Percentiles rank a stretch among this genome's conserved stretches.
These are phyloP conservation scores for Ogataea polymorpha DNA, from an alignment of 805 yeast species.

Conservation along the genomic window DNA sequence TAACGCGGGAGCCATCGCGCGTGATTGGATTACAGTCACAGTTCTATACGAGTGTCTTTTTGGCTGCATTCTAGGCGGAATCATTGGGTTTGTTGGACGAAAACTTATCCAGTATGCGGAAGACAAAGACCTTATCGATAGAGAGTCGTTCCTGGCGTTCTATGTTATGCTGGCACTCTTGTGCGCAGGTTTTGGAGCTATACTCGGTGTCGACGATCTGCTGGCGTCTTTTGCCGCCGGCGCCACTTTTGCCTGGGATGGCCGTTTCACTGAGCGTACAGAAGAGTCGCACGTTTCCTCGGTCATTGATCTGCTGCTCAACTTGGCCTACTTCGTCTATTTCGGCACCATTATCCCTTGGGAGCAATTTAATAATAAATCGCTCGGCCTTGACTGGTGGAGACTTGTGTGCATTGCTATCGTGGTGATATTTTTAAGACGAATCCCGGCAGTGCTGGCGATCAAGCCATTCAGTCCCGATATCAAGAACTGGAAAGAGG, in stretches of 20 bases:
- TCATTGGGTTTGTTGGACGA: constrained; percentile 50
- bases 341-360: constrained; percentile 72
- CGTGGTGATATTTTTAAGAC: constrained; percentile 47
- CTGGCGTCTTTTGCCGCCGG: constrained; percentile 74
- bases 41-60: constrained; percentile 61
- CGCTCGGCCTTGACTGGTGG: constrained; percentile 50
- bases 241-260: constrained; percentile 72
- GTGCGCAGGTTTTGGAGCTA: constrained; percentile 61
- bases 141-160: constrained; percentile 57
- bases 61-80: constrained; percentile 51
- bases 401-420: constrained; percentile 49
- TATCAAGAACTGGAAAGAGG: constrained; percentile 62
- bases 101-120: constrained; percentile 54
- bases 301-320: constrained; percentile 60
- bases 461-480: constrained; percentile 60
- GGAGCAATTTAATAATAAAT: constrained; percentile 50
- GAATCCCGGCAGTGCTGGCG: constrained; percentile 54
- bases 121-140: constrained; percentile 49
- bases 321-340: constrained; percentile 65
- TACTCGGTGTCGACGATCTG: constrained; percentile 69
- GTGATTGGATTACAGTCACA: constrained; percentile 60
- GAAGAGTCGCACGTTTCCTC: constrained; percentile 63
- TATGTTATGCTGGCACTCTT: constrained; percentile 52
- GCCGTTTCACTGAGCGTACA: constrained; percentile 57
- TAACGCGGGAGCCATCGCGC: constrained; percentile 47